phyloP scores from a whole-genome alignment of 768 basidiomycete species.

The Lentinula raphanica region DNA sequence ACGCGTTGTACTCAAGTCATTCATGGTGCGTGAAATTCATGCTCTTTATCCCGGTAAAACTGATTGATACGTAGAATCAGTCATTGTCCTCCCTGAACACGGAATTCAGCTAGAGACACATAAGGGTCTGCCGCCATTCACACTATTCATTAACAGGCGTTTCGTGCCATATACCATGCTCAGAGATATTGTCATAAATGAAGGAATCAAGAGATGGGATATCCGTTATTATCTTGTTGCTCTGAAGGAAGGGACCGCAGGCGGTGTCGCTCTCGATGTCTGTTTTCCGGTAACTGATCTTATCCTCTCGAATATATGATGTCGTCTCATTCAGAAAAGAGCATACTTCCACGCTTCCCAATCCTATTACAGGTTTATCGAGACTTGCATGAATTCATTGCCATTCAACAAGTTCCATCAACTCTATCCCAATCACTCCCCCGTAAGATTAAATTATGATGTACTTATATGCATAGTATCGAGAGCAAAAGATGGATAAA shows the following conservation, averaged over 20 bases:
- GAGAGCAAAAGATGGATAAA: background rate
- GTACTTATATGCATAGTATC: background rate
- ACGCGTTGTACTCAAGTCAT: constrained; percentile 38
- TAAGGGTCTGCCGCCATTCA: constrained; percentile 44
- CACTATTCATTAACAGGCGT: constrained; percentile 33
- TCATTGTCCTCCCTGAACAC: constrained; percentile 58
- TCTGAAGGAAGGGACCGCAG: constrained; percentile 27
- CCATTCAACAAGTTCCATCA: background rate
- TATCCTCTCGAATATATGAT: background rate
- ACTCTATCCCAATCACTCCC: no score
- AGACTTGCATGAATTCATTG: constrained; percentile 13
- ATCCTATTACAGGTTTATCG: constrained; percentile 57
- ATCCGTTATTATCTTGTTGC: constrained; percentile 63
- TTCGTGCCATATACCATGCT: constrained; percentile 57
- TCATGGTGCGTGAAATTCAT: constrained; percentile 32
- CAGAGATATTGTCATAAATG: constrained; percentile 66
- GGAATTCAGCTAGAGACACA: constrained; percentile 75
- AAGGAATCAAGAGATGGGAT: constrained; percentile 68
- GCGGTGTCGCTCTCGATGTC: constrained; percentile 38
- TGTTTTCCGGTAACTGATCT: constrained; percentile 50
- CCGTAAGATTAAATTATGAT: background rate
- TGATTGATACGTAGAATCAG: constrained; percentile 47
- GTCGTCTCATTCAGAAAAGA: constrained; percentile 33
- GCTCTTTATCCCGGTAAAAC: background rate
- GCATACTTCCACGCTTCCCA: constrained; percentile 56